Evolutionary conservation across 2,329 filamentous ascomycete genomes (phyloP), one percentile per base, ranked within the genome.

Genomic region (Achaetomium macrosporum): DNA sequence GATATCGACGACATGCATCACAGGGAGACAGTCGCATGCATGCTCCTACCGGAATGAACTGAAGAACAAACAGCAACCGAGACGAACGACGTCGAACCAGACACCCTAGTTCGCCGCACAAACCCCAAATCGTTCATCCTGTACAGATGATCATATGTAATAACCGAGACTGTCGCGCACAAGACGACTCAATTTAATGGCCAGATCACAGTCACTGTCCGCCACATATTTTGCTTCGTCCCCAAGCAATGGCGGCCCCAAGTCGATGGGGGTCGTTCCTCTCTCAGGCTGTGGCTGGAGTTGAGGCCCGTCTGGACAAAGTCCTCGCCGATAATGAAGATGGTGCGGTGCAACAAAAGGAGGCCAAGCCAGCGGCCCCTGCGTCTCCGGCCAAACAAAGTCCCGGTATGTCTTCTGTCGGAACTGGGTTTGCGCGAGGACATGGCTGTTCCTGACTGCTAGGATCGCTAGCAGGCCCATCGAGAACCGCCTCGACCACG

Each of bases 271-370:
- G 85, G 42, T 83, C 83, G 31, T 86, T 96, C 66, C 78, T 96
- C 55, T 88, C 90, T 59, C 89, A 92, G 70, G 91, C 92, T 58
- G 90, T 97, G 56, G 90, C 91, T 50, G 91, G 91, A 56, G 87
- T 99, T 53, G 93, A 99, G 73, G 95, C 91, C 55, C 84, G 88
- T 41, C 80, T 99, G 55, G 93, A 99, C 69, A 91, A 82, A 46
- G 95, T 99, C 54, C 79, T 99, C 56, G 84, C 90, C 50, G 91
- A 96, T 60, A 84, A 88, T 51, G 83, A 85, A 41, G 80, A 81
- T 44, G 68, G 69, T 31, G 69, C 71, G 9, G 51, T 45, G 33
- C 55, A 60, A 33, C 35, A 45, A 36, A 59, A 59, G 47, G 50
- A 65, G 64, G n/a, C 51, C 65, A 50, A 66, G 64, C 35, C 60